These are phyloP conservation scores for Sodiomyces alkalinus DNA, from an alignment of 2,329 filamentous ascomycete genomes.

Conservation along the genomic window DNA sequence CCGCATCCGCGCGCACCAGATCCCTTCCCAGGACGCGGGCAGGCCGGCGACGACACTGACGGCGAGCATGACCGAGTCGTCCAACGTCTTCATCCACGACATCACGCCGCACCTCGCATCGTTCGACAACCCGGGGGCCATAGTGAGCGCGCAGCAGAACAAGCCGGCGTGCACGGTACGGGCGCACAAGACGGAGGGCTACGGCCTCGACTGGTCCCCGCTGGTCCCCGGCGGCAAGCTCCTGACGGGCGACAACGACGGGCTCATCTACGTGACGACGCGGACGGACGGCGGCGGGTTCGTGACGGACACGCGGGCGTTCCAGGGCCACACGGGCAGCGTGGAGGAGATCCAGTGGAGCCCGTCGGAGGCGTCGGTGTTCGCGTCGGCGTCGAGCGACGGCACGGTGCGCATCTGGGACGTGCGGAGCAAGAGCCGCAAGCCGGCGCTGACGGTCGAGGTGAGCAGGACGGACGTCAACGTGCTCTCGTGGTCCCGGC, in stretches of 20 bases:
- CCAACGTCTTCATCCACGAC: constrained; percentile 83
- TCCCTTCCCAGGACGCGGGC: constrained; percentile 53
- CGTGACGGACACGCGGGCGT: constrained; percentile 71
- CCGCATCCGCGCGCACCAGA: constrained; percentile 77
- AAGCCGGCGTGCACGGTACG: constrained; percentile 78
- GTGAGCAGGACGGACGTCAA: constrained; percentile 82
- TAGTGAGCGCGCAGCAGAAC: constrained; percentile 68
- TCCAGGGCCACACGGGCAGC: constrained; percentile 69
- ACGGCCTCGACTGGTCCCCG: constrained; percentile 94
- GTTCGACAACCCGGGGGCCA: constrained; percentile 77
- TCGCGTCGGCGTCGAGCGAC: constrained; percentile 85
- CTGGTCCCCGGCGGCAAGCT: constrained; percentile 68
- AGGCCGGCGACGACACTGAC: constrained; percentile 68
- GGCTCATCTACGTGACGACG: constrained; percentile 77
- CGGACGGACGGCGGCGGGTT: constrained; percentile 78
- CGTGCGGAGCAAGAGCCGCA: constrained; percentile 74
- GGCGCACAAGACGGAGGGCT: constrained; percentile 87
- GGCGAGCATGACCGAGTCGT: constrained; percentile 83
- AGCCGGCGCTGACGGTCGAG: constrained; percentile 74
- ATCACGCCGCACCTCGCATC: constrained; percentile 77
- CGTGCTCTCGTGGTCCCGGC: constrained; percentile 86
- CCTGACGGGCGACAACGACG: constrained; percentile 80
- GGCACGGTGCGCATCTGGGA: constrained; percentile 96
- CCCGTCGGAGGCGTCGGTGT: constrained; percentile 81
- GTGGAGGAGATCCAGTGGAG: constrained; percentile 97